Percentiles rank a stretch among this genome's conserved stretches.
Conservation (phyloP, 1,284 basidiomycete genomes). For the Cutaneotrichosporon cavernicola region DNA sequence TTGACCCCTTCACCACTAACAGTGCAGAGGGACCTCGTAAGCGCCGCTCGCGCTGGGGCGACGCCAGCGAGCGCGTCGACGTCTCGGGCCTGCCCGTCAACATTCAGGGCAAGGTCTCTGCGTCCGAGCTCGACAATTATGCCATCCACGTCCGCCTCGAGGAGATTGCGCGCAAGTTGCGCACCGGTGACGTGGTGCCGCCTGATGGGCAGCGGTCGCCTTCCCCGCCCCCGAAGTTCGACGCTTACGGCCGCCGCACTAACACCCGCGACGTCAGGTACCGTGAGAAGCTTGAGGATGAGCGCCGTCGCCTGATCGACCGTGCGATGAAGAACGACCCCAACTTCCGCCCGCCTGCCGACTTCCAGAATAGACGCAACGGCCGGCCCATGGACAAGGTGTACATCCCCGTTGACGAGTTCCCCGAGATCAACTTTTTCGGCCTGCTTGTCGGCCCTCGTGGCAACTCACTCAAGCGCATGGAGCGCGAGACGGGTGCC, state of each 20-base stretch:
- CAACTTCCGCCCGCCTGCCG: slow-evolving; percentile 93
- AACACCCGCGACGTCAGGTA: slow-evolving; percentile 99
- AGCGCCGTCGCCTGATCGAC: slow-evolving; percentile 89
- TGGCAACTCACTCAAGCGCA: slow-evolving; percentile 98
- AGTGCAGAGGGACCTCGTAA: slow-evolving; percentile 75
- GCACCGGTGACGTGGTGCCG: slow-evolving; percentile 90
- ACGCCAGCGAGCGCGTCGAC: slow-evolving; percentile 71
- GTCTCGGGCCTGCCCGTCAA: slow-evolving; percentile 87
- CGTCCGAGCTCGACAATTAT: slow-evolving; percentile 91
- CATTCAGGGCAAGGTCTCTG: slow-evolving; percentile 86
- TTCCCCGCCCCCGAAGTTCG: slow-evolving; percentile 96
- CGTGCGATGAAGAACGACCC: slow-evolving; percentile 96
- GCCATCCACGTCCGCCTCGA: slow-evolving; percentile 91
- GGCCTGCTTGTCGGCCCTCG: slow-evolving; percentile 96
- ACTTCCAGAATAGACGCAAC: slow-evolving; percentile 74
- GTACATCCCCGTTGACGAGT: slow-evolving; percentile 98
- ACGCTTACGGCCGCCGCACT: slow-evolving; percentile 91
- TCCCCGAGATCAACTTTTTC: slow-evolving; percentile 99
- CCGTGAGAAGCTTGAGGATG: slow-evolving; percentile 95
- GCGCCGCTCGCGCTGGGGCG: slow-evolving; percentile 92
- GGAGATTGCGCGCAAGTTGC: slow-evolving; percentile 93
- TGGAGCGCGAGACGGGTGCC: slow-evolving; percentile 96
- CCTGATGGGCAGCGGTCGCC: slow-evolving; percentile 92
- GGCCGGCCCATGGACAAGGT: slow-evolving; percentile 94
- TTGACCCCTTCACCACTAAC: background rate